Evolutionary conservation across 1,284 basidiomycete species (phyloP), one percentile per base, ranked within the genome.

Genomic region (Naganishia cerealis): DNA sequence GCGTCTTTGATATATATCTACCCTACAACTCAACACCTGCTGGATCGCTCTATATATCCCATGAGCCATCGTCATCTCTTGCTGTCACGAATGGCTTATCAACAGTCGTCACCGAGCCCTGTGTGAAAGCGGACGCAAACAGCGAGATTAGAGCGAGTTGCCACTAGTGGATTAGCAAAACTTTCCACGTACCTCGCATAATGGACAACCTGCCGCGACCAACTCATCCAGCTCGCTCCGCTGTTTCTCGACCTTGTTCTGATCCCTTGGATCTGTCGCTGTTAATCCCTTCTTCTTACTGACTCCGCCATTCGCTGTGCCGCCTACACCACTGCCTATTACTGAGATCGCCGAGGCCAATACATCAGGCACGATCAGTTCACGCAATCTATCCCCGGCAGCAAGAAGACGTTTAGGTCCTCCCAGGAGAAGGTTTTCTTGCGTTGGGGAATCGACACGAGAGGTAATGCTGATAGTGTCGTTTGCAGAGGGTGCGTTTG

Each of bases 301-400:
- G 86, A 85, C 57, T 83, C 70, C 69, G 18, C 87, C 86, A 65
- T 90, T 86, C 33, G 88, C 82, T 50, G 85, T 84, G 33, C 74
- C 61, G 13, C 72, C 70, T 36, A 71, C 65, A 24, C 73, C 71
- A 13, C 75, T 77, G 18, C 80, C 79, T 10, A 82, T 77, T 6
- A 77, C 78, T 9, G 76, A 75, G 4, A 83, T 80, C 1, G 79
- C 80, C 65, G 78, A 76, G 29, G 90, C 92, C 29, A 97, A 84
- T 6, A 92, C 90, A 74, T 96, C 94, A 13, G 94, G 94, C 5
- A 95, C 83, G 74, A 98, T 94, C 62, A 97, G 82, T 77, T 94
- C 92, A 46, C 93, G 86, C 67, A 97, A 81, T 70, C 87, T 86
- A 79, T 96, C 94, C 18, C 92, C 91, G 0, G 93, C 93, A 13